Conservation (phyloP, 108 stramenopile species). For the Cyclotella atomus region DNA sequence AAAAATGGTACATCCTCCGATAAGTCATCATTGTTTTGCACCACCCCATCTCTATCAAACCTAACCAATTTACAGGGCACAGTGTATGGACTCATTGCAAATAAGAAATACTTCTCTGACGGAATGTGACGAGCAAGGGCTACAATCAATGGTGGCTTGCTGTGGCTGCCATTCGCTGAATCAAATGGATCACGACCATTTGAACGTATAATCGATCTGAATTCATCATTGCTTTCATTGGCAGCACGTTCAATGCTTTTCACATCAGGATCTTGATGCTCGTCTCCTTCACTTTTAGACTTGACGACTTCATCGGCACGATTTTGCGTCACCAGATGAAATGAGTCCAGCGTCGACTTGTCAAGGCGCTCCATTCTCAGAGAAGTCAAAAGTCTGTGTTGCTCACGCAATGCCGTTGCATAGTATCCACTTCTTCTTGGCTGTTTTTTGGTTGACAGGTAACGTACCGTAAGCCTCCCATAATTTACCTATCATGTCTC, state of each 20-base stretch:
- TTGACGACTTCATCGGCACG: not conserved
- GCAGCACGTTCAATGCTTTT: not conserved
- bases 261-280: not conserved
- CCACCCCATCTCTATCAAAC: not conserved
- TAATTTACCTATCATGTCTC: too few species aligned
- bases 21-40: not conserved
- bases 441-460: too few species aligned
- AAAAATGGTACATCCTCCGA: not conserved
- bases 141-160: slow-evolving; percentile 2
- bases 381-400: too few species aligned
- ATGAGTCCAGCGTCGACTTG: not conserved
- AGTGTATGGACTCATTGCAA: not conserved
- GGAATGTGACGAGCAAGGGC: not conserved
- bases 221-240: not conserved
- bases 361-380: not conserved
- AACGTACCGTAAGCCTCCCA: too few species aligned
- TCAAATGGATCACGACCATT: not conserved
- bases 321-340: not conserved
- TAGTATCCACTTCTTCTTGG: too few species aligned
- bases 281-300: not conserved
- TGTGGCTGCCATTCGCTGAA: not conserved
- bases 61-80: not conserved
- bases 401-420: too few species aligned
- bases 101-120: not conserved
- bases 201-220: not conserved